Conservation (phyloP, 257 asterid species). For the Ilex asprella region DNA sequence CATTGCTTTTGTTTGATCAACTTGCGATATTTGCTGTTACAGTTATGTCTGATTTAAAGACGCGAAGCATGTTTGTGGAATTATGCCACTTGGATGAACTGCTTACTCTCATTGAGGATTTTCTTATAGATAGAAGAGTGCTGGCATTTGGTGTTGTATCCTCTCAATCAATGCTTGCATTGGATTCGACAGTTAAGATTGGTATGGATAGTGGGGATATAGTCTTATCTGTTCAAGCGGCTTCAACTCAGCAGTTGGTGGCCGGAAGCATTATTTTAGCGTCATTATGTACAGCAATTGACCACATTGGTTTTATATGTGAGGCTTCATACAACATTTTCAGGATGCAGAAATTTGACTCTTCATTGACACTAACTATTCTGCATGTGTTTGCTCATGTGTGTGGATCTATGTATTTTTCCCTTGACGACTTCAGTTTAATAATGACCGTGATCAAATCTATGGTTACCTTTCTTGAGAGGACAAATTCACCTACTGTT, state of each 20-base stretch:
- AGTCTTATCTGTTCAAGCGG: constrained; percentile 37
- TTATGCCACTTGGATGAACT: constrained; percentile 48
- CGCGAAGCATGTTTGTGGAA: constrained; percentile 44
- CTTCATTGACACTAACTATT: constrained; percentile 37
- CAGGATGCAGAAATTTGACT: constrained; percentile 30
- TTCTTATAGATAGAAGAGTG: constrained; percentile 48
- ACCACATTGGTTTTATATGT: constrained; percentile 64
- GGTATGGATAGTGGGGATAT: constrained; percentile 30
- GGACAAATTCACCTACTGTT: constrained; percentile 22
- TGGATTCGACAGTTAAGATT: constrained; percentile 30
- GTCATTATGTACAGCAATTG: constrained; percentile 59
- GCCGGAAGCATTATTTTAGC: constrained; percentile 67
- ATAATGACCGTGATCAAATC: constrained; percentile 68
- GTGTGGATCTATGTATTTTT: constrained; percentile 61
- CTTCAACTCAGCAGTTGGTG: constrained; percentile 45
- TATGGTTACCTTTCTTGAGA: constrained; percentile 60
- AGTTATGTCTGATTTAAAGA: constrained; percentile 48
- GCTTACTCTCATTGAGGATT: constrained; percentile 54
- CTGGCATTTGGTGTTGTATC: constrained; percentile 33
- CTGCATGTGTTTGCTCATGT: constrained; percentile 69
- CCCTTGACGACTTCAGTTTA: constrained; percentile 37
- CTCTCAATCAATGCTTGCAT: constrained; percentile 20
- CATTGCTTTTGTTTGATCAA: neutral
- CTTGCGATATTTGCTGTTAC: constrained; percentile 26
- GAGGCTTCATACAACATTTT: constrained; percentile 70